Evolutionary conservation across 345 rosid genomes (phyloP).

Genomic region (Mercurialis annua): DNA sequence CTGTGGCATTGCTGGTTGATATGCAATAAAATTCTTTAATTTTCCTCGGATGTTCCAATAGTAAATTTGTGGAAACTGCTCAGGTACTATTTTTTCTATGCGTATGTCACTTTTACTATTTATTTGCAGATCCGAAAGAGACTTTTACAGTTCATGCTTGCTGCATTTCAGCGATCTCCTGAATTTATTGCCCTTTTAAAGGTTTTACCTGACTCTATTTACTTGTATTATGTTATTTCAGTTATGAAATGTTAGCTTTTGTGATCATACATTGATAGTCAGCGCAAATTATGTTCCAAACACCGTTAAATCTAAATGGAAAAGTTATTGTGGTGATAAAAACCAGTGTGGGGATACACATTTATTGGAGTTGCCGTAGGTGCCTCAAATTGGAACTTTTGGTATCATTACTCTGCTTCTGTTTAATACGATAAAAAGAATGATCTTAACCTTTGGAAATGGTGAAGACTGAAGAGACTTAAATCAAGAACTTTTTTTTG

Average conservation of each 20-base stretch:
- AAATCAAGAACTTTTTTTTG: neutral
- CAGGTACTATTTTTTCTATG: neutral
- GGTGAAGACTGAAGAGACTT: neutral
- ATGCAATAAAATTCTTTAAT: neutral
- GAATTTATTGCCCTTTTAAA: slow-evolving; percentile 71
- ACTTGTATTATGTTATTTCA: neutral
- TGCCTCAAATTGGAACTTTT: neutral
- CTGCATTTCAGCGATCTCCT: slow-evolving; percentile 88
- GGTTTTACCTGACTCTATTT: slow-evolving; percentile 35
- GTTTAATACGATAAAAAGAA: neutral
- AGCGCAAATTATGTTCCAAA: neutral
- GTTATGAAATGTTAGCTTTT: neutral
- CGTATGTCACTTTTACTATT: neutral
- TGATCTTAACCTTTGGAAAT: neutral
- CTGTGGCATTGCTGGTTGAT: neutral
- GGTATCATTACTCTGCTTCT: neutral
- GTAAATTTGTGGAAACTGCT: neutral
- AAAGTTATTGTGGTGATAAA: neutral
- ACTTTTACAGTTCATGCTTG: slow-evolving; percentile 80
- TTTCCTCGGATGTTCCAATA: neutral
- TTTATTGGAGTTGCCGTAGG: neutral
- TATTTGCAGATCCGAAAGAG: slow-evolving; percentile 65
- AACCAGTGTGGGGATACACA: neutral
- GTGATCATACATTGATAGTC: neutral
- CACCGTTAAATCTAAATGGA: neutral